phyloP scores from a whole-genome alignment of 331 rosid species.

The Telfairia occidentalis region DNA sequence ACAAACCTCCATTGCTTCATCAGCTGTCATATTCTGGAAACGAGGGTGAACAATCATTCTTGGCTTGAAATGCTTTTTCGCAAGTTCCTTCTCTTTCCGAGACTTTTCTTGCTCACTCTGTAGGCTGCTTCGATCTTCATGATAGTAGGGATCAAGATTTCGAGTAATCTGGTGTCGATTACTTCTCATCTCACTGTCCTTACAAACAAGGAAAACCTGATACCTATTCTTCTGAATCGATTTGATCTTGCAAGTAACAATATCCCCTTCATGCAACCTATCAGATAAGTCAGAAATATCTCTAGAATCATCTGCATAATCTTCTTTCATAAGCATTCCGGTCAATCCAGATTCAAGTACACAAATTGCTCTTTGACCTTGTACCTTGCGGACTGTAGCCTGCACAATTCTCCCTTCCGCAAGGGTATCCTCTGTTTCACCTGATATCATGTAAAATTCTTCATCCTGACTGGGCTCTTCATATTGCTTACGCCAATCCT shows the following conservation, averaged over 20 bases:
- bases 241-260: constrained; percentile 90
- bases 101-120: constrained; percentile 74
- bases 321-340: constrained; percentile 92
- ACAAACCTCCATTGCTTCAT: constrained; percentile 86
- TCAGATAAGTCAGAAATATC: constrained; percentile 75
- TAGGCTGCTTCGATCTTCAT: constrained; percentile 63
- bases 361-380: constrained; percentile 75
- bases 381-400: constrained; percentile 80
- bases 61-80: constrained; percentile 87
- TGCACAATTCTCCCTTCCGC: constrained; percentile 91
- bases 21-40: constrained; percentile 88
- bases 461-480: constrained; percentile 97
- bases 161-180: constrained; percentile 43
- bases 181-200: constrained; percentile 86
- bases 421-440: constrained; percentile 86
- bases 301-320: constrained; percentile 77
- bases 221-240: constrained; percentile 89
- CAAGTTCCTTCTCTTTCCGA: constrained; percentile 79
- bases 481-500: constrained; percentile 90
- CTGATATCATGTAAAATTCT: constrained; percentile 91
- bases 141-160: constrained; percentile 60
- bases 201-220: constrained; percentile 81
- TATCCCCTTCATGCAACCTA: constrained; percentile 73
- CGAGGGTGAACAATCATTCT: constrained; percentile 99
- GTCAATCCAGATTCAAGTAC: constrained; percentile 92